Percentiles rank a stretch among this genome's conserved stretches.
Evolutionary conservation across 2,329 filamentous ascomycete genomes (phyloP).

Genomic region (Diaporthe destruens): DNA sequence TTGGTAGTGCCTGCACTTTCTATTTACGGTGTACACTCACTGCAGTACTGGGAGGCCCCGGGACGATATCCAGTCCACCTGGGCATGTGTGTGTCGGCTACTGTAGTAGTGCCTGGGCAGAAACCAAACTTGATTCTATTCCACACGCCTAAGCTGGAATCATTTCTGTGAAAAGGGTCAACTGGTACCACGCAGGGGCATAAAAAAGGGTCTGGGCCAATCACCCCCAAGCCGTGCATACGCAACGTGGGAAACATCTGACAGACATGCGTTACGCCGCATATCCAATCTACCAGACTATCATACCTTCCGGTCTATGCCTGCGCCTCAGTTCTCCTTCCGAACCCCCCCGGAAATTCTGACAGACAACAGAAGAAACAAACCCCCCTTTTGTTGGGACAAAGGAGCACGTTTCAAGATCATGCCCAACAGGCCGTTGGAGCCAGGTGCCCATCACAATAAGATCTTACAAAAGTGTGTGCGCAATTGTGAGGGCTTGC

Average conservation of each 20-base stretch:
- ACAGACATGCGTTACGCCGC: neutral
- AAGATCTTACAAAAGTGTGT: neutral
- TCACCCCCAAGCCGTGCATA: neutral
- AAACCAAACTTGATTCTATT: neutral
- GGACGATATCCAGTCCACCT: too few relatives aligned
- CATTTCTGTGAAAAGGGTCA: neutral
- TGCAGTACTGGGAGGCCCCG: too few relatives aligned
- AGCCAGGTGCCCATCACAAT: conserved; percentile 12
- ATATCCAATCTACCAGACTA: conserved; percentile 4
- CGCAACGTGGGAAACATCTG: neutral
- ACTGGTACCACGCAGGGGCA: neutral
- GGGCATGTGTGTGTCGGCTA: too few relatives aligned
- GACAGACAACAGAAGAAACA: neutral
- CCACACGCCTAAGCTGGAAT: neutral
- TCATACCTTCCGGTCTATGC: neutral
- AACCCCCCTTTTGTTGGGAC: neutral
- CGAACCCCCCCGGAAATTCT: neutral
- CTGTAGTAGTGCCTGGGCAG: neutral
- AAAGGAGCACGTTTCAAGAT: conserved; percentile 6
- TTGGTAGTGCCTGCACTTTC: too few relatives aligned
- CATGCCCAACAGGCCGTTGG: neutral
- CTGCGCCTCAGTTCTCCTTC: neutral
- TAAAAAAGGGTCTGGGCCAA: neutral
- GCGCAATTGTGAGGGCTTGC: too few relatives aligned
- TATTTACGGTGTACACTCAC: too few relatives aligned